Conservation (phyloP, 495 filamentous ascomycete species). For the Aspergillus avenaceus region DNA sequence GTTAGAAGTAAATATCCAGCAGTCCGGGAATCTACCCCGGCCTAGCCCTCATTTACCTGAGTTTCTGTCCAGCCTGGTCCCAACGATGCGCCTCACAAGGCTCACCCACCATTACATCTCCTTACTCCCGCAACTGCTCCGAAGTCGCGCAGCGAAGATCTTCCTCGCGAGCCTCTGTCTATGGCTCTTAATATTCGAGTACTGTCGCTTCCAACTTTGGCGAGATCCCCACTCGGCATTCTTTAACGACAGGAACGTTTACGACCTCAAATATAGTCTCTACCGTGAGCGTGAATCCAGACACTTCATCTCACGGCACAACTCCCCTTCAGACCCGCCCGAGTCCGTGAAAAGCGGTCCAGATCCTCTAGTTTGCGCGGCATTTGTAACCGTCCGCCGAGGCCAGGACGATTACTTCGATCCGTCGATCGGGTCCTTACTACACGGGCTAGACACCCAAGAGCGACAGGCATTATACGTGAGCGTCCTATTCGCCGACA, state of each 20-base stretch:
- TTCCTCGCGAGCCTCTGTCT: conserved; percentile 20
- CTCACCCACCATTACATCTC: too few species aligned
- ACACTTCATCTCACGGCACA: conserved; percentile 25
- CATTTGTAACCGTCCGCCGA: conserved; percentile 26
- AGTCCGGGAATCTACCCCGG: too few species aligned
- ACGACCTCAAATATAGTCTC: conserved; percentile 35
- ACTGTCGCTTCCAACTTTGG: conserved; percentile 25
- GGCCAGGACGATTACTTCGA: conserved; percentile 39
- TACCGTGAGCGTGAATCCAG: conserved; percentile 32
- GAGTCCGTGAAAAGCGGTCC: background rate
- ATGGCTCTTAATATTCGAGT: conserved; percentile 21
- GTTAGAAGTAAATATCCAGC: too few species aligned
- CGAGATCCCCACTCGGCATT: conserved; percentile 43
- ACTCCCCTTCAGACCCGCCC: conserved; percentile 9
- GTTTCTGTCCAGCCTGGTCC: too few species aligned
- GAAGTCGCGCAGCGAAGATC: background rate
- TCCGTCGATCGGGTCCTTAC: conserved; percentile 45
- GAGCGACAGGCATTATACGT: conserved; percentile 45
- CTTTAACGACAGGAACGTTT: conserved; percentile 35
- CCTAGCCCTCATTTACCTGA: too few species aligned
- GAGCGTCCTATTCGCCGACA: conserved; percentile 48
- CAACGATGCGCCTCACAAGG: too few species aligned
- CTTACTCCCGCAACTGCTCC: too few species aligned
- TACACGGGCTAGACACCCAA: conserved; percentile 37
- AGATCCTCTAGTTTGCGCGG: conserved; percentile 24